Conservation (phyloP, 176 grass and related monocot genomes). For the Tillandsia leiboldiana region DNA sequence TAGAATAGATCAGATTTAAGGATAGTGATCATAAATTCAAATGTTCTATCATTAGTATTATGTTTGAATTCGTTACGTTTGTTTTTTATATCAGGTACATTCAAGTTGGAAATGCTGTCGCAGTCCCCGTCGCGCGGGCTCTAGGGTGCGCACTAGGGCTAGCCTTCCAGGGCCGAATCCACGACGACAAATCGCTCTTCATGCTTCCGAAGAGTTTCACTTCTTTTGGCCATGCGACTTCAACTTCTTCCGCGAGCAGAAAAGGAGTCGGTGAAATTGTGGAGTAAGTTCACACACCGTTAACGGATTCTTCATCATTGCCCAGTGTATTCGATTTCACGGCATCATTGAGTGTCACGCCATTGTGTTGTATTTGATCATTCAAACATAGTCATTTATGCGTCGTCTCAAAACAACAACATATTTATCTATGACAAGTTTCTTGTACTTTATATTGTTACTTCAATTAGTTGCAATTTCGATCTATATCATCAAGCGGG, state of each 20-base stretch:
- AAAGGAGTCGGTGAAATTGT: slow-evolving; percentile 21
- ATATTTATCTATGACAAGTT: too few relatives aligned
- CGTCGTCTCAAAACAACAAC: too few relatives aligned
- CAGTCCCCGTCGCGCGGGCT: slow-evolving; percentile 33
- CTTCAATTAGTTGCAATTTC: too few relatives aligned
- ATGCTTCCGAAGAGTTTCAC: slow-evolving; percentile 27
- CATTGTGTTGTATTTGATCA: background rate
- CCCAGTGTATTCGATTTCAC: background rate
- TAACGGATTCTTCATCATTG: background rate
- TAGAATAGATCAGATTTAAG: too few relatives aligned
- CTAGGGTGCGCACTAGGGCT: slow-evolving; percentile 33
- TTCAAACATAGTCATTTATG: too few relatives aligned
- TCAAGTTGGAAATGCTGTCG: slow-evolving; percentile 40
- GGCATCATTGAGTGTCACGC: background rate
- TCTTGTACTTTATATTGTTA: too few relatives aligned
- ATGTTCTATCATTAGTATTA: too few relatives aligned
- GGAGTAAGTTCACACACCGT: background rate
- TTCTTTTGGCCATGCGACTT: background rate
- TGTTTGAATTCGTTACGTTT: background rate
- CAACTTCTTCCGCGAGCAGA: background rate
- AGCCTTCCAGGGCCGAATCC: slow-evolving; percentile 19
- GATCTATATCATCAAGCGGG: too few relatives aligned
- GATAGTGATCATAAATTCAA: too few relatives aligned
- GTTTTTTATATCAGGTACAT: slow-evolving; percentile 29
- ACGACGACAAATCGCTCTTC: slow-evolving; percentile 10